Evolutionary conservation across 2,329 filamentous ascomycete species (phyloP), one percentile per base, ranked within the genome.

Genomic region (Periconia sp.): DNA sequence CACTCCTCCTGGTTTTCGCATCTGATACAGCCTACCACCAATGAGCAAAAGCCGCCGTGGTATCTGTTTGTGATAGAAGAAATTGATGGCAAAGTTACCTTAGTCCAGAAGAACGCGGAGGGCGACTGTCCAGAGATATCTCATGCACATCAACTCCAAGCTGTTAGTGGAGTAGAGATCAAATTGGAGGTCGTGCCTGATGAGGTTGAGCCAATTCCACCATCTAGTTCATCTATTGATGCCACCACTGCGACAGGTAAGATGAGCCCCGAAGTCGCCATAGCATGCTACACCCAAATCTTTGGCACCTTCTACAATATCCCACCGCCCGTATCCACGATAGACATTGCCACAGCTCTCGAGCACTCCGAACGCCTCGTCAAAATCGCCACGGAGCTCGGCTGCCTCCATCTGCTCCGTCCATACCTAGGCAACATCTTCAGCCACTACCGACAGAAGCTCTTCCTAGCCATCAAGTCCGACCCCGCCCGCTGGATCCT

Each of bases 401-500:
- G 36, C 24, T 56, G 61, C 13, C 39, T 63, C 12, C 42, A 36
- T 4, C 49, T 58, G 38, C 40, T 65, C 12, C 56, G 38, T 2
- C 52, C 54, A 4, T 50, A 68, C 4, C 26, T 69, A 6, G 50
- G 46, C 21, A 56, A 52, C 13, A 37, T 44, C 0, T 47, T 69
- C 38, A 41, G 51, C 12, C 43, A 59, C 12, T 52, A 57, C 42
- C 44, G 56, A 19, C 47, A 67, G n/a, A 11, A 45, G 40, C 42
- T 71, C 12, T 64, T 51, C 40, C 28, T 50, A 5, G 56, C 64
- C 9, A 69, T 73, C 23, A 59, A 55, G 3, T 22, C 36, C n/a
- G 59, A 68, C 15, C 59, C 70, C 1, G 39, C 56, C 5, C 59
- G 61, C 15, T 72, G 65, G 59, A 52, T 72, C 0, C 45, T 57